These are phyloP conservation scores for Phytophthora pinifolia DNA, from an alignment of 352 stramenopile species.

Conservation along the genomic window DNA sequence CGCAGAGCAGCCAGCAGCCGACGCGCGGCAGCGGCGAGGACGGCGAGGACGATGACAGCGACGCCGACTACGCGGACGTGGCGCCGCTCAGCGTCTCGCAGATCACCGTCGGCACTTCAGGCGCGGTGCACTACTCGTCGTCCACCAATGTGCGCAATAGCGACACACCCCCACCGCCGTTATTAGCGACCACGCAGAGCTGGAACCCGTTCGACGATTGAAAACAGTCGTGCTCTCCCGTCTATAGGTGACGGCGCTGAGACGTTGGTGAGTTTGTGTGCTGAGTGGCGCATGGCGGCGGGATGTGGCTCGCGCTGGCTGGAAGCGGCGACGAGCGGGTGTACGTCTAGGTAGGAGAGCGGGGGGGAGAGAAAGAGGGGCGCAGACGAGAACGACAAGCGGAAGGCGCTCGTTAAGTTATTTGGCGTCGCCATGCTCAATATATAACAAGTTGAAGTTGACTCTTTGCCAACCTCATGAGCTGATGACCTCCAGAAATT, in stretches of 20 bases:
- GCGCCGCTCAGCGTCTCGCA: slow-evolving; percentile 32
- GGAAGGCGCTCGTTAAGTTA: slow-evolving; percentile 54
- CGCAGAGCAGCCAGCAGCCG: slow-evolving; percentile 22
- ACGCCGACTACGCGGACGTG: slow-evolving; percentile 34
- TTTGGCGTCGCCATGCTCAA: slow-evolving; percentile 33
- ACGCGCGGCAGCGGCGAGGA: slow-evolving; percentile 21
- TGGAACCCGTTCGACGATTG: slow-evolving; percentile 36
- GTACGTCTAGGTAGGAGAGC: slow-evolving; percentile 11
- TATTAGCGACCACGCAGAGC: slow-evolving; percentile 20
- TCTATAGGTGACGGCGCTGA: slow-evolving; percentile 4
- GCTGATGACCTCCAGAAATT: not conserved
- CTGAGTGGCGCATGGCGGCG: slow-evolving; percentile 20
- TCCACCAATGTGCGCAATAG: slow-evolving; percentile 12
- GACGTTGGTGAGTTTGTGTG: slow-evolving; percentile 25
- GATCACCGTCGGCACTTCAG: slow-evolving; percentile 29
- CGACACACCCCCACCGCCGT: slow-evolving; percentile 15
- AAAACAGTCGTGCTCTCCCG: slow-evolving; percentile 2
- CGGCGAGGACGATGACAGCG: slow-evolving; percentile 26
- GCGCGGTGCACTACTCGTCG: slow-evolving; percentile 26
- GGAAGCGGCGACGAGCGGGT: slow-evolving; percentile 13
- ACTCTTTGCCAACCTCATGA: too few relatives aligned
- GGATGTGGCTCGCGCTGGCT: slow-evolving; percentile 13
- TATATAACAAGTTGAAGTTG: slow-evolving; percentile 21
- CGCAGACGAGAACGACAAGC: slow-evolving; percentile 32
- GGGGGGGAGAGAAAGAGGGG: slow-evolving; percentile 2